A percentile compares a stretch with the other conserved stretches of the same genome.
These are phyloP conservation scores for Mycosphaerella sp. DNA, from an alignment of 2,329 filamentous ascomycete species.

Conservation along the genomic window DNA sequence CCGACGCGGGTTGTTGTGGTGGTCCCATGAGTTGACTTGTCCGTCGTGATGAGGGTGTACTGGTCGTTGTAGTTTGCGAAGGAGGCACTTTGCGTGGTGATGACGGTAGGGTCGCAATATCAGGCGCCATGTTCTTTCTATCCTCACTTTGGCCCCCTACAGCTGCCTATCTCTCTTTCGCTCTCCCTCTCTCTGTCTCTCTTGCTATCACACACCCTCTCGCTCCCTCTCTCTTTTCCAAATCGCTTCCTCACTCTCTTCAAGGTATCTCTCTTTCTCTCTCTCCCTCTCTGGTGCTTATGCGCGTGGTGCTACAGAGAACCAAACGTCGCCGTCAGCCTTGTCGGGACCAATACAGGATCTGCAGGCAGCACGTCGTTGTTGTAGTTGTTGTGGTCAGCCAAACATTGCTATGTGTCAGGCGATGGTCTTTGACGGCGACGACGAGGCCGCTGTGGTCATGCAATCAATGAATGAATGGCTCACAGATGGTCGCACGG, in stretches of 20 bases:
- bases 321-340: conserved; percentile 22
- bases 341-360: conserved; percentile 40
- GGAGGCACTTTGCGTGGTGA: conserved; percentile 12
- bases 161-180: too few relatives aligned
- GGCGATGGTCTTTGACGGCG: neutral
- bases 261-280: too few relatives aligned
- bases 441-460: neutral
- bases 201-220: too few relatives aligned
- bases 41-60: conserved; percentile 19
- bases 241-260: too few relatives aligned
- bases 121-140: conserved; percentile 2
- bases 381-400: conserved; percentile 1
- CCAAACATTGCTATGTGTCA: neutral
- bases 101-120: neutral
- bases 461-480: neutral
- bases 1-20: conserved; percentile 26
- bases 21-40: conserved; percentile 21
- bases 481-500: neutral
- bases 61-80: conserved; percentile 23
- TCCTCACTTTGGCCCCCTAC: neutral
- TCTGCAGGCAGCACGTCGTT: conserved; percentile 40
- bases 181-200: too few relatives aligned
- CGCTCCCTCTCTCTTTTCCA: too few relatives aligned
- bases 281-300: conserved; percentile 5
- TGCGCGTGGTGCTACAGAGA: conserved; percentile 16